Evolutionary conservation across 352 stramenopile genomes (phyloP), one percentile per base, ranked within the genome.

Genomic region (Phytopythium oedochilum): DNA sequence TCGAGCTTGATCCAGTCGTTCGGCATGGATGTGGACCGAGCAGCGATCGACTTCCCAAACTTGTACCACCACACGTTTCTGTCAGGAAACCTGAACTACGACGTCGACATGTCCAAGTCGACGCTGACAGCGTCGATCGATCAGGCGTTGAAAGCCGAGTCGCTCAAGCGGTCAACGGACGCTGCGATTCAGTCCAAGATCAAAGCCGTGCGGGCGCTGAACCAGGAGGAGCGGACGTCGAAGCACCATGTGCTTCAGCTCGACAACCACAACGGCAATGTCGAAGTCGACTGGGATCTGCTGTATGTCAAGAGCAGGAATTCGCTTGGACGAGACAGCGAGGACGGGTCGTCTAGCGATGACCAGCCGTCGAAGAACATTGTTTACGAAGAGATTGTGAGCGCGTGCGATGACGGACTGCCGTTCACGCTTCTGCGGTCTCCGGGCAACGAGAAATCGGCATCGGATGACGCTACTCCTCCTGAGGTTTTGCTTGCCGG

Each of bases 21-120:
- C 20, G 76, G 72, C 28, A 92, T 92, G 80, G 80, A 89, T 55
- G 75, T 76, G 0, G 83, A 94, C 47, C 71, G 74, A 26, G 80
- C 78, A 1, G 76, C 70, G 5, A 75, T 92, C 22, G 83, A 94
- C 55, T 92, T 94, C 40, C 84, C 82, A 22, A 88, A 92, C 62
- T 55, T 92, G 10, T 94, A 90, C 20, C 82, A 94, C 42, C 84
- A 94, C 64, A 94, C 82, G 15, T 85, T 94, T 43, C 47, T 94
- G 15, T 79, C 78, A 0, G 82, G 84, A 12, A 94, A 94, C 51
- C 57, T 94, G 18, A 91, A 92, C 47, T 94, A 90, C 60, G 76
- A 86, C 40, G 55, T 94, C 2, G 72, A 83, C 38, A 70, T 89
- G 64, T 63, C 70, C 11, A 65, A 56, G 0, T 57, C 64, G 5